phyloP scores from a whole-genome alignment of 805 yeast species.

The Metschnikowia colocasiae region DNA sequence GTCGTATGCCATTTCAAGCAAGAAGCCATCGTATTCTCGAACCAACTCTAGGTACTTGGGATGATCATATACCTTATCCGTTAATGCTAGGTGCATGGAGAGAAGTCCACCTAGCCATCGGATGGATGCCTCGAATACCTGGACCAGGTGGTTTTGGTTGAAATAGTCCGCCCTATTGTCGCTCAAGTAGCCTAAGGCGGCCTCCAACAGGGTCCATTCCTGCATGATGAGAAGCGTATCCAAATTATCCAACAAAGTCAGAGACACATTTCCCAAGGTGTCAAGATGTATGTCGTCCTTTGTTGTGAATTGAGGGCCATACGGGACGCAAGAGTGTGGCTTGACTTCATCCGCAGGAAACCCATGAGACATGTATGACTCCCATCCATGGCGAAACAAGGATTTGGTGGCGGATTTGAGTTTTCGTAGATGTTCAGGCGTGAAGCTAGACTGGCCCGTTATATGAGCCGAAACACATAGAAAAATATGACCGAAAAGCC shows the following conservation, averaged over 20 bases:
- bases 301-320: slow-evolving; percentile 58
- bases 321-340: slow-evolving; percentile 69
- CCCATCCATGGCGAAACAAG: slow-evolving; percentile 74
- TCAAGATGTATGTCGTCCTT: slow-evolving; percentile 64
- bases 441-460: slow-evolving; percentile 26
- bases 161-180: slow-evolving; percentile 46
- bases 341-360: slow-evolving; percentile 79
- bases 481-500: slow-evolving; percentile 1
- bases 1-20: slow-evolving; percentile 69
- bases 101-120: slow-evolving; percentile 79
- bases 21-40: slow-evolving; percentile 60
- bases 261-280: slow-evolving; percentile 77
- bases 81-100: slow-evolving; percentile 60
- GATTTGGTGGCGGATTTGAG: slow-evolving; percentile 45
- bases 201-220: slow-evolving; percentile 52
- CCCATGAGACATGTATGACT: slow-evolving; percentile 61
- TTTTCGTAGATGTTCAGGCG: slow-evolving; percentile 33
- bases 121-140: slow-evolving; percentile 84
- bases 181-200: slow-evolving; percentile 27
- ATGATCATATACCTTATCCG: slow-evolving; percentile 22
- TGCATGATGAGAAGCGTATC: slow-evolving; percentile 76
- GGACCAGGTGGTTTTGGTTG: slow-evolving; percentile 66
- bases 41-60: slow-evolving; percentile 13
- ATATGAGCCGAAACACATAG: background rate
- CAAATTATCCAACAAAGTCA: slow-evolving; percentile 73